Evolutionary conservation across 208 protist species (phyloP).

Genomic region (Trichomonas vaginalis): DNA sequence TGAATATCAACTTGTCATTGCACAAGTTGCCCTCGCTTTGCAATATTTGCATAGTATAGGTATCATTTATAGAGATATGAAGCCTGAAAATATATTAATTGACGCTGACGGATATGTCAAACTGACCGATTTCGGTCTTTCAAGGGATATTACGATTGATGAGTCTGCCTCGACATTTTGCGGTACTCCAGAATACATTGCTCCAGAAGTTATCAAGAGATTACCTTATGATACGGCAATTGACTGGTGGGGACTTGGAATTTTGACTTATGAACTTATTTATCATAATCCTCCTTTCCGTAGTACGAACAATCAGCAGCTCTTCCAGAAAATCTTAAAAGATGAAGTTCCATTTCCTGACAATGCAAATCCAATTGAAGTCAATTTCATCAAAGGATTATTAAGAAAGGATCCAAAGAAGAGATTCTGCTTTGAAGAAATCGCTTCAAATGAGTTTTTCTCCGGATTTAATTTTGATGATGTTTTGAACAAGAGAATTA

Average conservation of each 20-base stretch:
- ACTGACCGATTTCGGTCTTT: conserved; percentile 70
- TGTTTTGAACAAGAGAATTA: conserved; percentile 10
- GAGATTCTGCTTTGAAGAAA: conserved; percentile 23
- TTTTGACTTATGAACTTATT: conserved; percentile 53
- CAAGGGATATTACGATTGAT: not conserved
- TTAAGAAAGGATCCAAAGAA: conserved; percentile 18
- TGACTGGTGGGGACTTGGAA: conserved; percentile 54
- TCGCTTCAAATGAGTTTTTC: conserved; percentile 22
- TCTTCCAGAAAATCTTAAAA: conserved; percentile 48
- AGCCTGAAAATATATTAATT: conserved; percentile 55
- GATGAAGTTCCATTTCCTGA: conserved; percentile 34
- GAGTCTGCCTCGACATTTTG: conserved; percentile 30
- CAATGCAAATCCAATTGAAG: conserved; percentile 33
- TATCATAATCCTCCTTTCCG: conserved; percentile 31
- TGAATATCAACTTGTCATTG: conserved; percentile 32
- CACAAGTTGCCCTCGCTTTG: conserved; percentile 26
- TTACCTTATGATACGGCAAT: conserved; percentile 45
- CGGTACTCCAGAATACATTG: conserved; percentile 39
- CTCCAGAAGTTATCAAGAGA: conserved; percentile 23
- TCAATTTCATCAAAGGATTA: not conserved
- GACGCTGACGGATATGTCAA: conserved; percentile 56
- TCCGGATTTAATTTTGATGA: conserved; percentile 19
- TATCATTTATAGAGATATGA: conserved; percentile 50
- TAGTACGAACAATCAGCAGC: conserved; percentile 13
- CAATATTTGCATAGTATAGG: conserved; percentile 45